Conservation (phyloP, 352 stramenopile species). For the Pythium phragmitis region DNA sequence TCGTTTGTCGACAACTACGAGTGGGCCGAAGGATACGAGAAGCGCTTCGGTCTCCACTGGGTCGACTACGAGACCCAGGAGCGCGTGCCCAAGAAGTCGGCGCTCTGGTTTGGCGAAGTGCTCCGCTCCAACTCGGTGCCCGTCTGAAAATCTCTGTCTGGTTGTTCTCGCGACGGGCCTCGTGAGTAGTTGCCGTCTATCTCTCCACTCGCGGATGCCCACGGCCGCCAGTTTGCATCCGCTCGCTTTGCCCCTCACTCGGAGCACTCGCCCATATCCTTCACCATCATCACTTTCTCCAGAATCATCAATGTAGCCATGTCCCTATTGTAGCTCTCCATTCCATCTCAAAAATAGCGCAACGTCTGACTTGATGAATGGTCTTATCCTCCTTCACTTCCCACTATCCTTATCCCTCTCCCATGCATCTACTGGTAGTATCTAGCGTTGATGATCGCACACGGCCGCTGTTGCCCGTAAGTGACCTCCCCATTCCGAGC, state of each 20-base stretch:
- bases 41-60: conserved; percentile 57
- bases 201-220: no score
- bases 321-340: not conserved
- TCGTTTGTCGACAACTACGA: conserved; percentile 95
- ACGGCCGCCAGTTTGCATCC: not conserved
- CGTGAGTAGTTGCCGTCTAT: no score
- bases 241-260: not conserved
- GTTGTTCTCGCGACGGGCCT: no score
- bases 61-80: conserved; percentile 47
- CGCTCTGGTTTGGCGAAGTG: conserved; percentile 49
- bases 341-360: conserved; percentile 14
- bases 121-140: conserved; percentile 40
- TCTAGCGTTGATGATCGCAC: no score
- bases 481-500: no score
- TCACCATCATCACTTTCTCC: no score
- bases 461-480: no score
- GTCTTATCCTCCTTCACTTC: not conserved
- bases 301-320: conserved; percentile 16
- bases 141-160: no score
- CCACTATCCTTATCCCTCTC: not conserved
- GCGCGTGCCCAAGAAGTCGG: conserved; percentile 59
- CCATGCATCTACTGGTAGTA: not conserved
- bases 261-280: no score
- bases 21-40: conserved; percentile 77
- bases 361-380: conserved; percentile 4